Conservation (phyloP, 2,329 filamentous ascomycete genomes). For the Colletotrichum euphorbiae region DNA sequence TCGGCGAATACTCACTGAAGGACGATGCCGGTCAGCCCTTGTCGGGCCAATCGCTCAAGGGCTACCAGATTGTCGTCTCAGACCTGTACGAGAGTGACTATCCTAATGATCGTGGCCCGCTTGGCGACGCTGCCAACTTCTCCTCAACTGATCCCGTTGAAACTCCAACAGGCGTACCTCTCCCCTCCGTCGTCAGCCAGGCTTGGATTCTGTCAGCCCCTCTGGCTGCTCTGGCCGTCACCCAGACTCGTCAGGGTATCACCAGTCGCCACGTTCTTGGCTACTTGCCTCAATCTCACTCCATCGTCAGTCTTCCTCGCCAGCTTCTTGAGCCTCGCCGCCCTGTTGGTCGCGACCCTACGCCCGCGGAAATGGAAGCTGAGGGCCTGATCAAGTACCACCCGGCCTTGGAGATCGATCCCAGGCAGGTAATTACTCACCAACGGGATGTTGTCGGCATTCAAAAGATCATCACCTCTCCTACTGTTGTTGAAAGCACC, state of each 20-base stretch:
- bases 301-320: constrained; percentile 84
- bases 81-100: constrained; percentile 91
- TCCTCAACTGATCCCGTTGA: constrained; percentile 80
- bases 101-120: constrained; percentile 85
- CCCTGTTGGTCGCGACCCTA: constrained; percentile 86
- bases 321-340: constrained; percentile 85
- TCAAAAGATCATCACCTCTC: constrained; percentile 76
- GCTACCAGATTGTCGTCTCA: constrained; percentile 85
- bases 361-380: constrained; percentile 76
- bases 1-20: constrained; percentile 68
- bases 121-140: constrained; percentile 77
- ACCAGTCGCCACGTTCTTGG: constrained; percentile 85
- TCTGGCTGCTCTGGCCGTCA: constrained; percentile 84
- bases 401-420: constrained; percentile 85
- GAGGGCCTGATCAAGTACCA: constrained; percentile 85
- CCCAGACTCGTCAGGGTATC: constrained; percentile 92
- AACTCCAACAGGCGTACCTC: constrained; percentile 63
- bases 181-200: constrained; percentile 83
- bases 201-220: constrained; percentile 83
- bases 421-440: constrained; percentile 84
- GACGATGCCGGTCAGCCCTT: constrained; percentile 54
- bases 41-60: constrained; percentile 72
- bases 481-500: constrained; percentile 90
- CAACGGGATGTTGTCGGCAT: constrained; percentile 84
- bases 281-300: constrained; percentile 77